phyloP scores from a whole-genome alignment of 2,329 filamentous ascomycete species.

The Plectosphaerella sp. region DNA sequence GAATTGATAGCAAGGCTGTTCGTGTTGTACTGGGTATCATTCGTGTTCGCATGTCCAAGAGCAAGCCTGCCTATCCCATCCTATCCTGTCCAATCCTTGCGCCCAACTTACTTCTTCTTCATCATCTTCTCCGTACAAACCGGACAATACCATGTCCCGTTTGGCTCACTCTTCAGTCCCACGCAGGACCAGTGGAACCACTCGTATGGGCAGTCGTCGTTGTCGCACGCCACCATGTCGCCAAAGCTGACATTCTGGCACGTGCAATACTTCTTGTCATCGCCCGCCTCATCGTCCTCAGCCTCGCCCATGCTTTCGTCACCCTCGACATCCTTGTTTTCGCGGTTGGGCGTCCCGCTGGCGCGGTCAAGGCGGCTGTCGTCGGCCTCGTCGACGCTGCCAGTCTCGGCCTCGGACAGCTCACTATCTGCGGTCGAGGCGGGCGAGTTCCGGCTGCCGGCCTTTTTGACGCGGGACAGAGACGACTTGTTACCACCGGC shows the following conservation, averaged over 20 bases:
- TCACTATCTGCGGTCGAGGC: conserved; percentile 61
- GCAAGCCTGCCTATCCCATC: too few relatives aligned
- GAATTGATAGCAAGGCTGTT: too few relatives aligned
- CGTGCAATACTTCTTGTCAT: conserved; percentile 78
- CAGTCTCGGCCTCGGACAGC: conserved; percentile 58
- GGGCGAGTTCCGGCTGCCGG: conserved; percentile 53
- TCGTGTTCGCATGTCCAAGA: background rate
- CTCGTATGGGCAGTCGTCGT: conserved; percentile 73
- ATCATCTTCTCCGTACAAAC: conserved; percentile 51
- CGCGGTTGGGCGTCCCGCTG: conserved; percentile 17
- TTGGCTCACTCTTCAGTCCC: conserved; percentile 62
- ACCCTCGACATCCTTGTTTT: conserved; percentile 35
- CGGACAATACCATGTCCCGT: conserved; percentile 65
- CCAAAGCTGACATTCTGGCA: conserved; percentile 82
- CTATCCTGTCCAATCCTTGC: background rate
- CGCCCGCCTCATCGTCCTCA: conserved; percentile 66
- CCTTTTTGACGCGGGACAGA: conserved; percentile 58
- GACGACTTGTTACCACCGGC: conserved; percentile 48
- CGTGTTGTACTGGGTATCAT: conserved; percentile 6
- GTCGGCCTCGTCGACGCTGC: conserved; percentile 48
- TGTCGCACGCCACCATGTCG: conserved; percentile 87
- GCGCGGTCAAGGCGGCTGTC: conserved; percentile 12
- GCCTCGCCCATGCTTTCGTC: conserved; percentile 53
- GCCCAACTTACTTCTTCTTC: conserved; percentile 27
- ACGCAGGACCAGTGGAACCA: conserved; percentile 86